Conservation (phyloP, 2,329 filamentous ascomycete genomes). For the Fusarium brevicatenulatum region DNA sequence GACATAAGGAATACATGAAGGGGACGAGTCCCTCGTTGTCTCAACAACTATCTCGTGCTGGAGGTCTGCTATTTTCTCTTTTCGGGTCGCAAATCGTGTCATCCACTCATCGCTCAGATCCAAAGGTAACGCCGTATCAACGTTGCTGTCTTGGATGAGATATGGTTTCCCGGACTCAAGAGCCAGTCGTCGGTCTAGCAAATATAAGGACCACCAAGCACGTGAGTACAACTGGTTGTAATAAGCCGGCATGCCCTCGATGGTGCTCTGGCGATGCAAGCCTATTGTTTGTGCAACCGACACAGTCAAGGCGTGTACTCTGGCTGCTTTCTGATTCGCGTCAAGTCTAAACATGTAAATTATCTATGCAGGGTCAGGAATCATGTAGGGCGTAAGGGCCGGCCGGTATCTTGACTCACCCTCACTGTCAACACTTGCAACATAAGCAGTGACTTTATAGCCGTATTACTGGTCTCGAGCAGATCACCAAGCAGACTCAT, state of each 20-base stretch:
- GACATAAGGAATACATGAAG: constrained; percentile 22
- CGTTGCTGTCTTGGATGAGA: constrained; percentile 31
- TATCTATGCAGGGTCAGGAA: constrained; percentile 6
- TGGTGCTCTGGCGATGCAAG: constrained; percentile 25
- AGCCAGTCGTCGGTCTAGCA: constrained; percentile 29
- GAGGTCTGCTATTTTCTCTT: background rate
- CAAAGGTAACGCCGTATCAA: constrained; percentile 20
- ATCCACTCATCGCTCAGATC: constrained; percentile 34
- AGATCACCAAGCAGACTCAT: constrained; percentile 21
- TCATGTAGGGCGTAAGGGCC: fast-evolving
- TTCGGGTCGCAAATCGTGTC: constrained; percentile 2
- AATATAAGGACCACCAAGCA: constrained; percentile 27
- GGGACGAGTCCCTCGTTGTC: background rate
- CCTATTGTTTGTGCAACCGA: constrained; percentile 30
- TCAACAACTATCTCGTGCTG: constrained; percentile 10
- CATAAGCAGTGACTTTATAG: constrained; percentile 27
- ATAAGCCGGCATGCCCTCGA: constrained; percentile 24
- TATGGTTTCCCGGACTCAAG: constrained; percentile 31
- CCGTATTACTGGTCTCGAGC: constrained; percentile 26
- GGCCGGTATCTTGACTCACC: background rate
- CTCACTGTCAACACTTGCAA: constrained; percentile 26
- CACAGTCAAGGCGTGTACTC: constrained; percentile 18
- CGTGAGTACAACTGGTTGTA: constrained; percentile 29
- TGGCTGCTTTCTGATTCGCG: constrained; percentile 27
- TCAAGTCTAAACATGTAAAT: constrained; percentile 32